Conservation (phyloP, 2,329 filamentous ascomycete species). For the Saccharata proteae region DNA sequence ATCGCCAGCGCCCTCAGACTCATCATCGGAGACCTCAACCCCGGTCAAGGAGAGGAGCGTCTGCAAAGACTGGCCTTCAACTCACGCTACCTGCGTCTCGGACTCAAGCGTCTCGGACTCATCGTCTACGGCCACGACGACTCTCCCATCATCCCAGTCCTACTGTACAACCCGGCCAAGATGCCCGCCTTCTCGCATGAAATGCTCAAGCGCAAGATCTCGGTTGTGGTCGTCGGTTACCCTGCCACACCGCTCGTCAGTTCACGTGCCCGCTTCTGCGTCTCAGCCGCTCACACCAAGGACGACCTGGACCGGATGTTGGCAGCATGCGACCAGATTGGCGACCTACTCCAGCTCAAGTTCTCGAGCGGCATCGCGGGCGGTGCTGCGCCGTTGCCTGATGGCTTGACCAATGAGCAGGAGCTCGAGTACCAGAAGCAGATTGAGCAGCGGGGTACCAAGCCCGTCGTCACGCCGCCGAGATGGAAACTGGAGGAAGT, state of each 20-base stretch:
- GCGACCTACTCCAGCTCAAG: slow-evolving; percentile 85
- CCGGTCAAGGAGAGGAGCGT: slow-evolving; percentile 89
- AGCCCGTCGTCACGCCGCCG: slow-evolving; percentile 47
- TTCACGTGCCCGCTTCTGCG: slow-evolving; percentile 88
- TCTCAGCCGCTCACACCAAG: slow-evolving; percentile 94
- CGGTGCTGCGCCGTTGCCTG: slow-evolving; percentile 64
- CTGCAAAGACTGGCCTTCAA: slow-evolving; percentile 96
- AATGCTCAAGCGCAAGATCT: slow-evolving; percentile 96
- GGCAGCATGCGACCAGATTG: slow-evolving; percentile 81
- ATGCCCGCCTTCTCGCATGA: slow-evolving; percentile 97
- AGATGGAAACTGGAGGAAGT: slow-evolving; percentile 71
- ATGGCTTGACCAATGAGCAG: slow-evolving; percentile 56
- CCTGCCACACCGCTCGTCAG: slow-evolving; percentile 92
- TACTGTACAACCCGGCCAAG: slow-evolving; percentile 97
- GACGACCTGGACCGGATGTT: slow-evolving; percentile 89
- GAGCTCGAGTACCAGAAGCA: slow-evolving; percentile 39
- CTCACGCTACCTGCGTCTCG: slow-evolving; percentile 92
- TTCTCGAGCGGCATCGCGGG: slow-evolving; percentile 94
- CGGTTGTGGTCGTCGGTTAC: slow-evolving; percentile 93
- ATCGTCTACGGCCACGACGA: slow-evolving; percentile 98
- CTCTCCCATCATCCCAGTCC: slow-evolving; percentile 87
- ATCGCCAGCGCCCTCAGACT: slow-evolving; percentile 78
- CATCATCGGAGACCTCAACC: slow-evolving; percentile 76
- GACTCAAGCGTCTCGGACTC: slow-evolving; percentile 89
- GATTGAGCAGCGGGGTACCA: slow-evolving; percentile 33